Percentiles rank a stretch among this genome's conserved stretches.
phyloP scores from a whole-genome alignment of 2,329 filamentous ascomycete genomes.

The Phialophora tarda region DNA sequence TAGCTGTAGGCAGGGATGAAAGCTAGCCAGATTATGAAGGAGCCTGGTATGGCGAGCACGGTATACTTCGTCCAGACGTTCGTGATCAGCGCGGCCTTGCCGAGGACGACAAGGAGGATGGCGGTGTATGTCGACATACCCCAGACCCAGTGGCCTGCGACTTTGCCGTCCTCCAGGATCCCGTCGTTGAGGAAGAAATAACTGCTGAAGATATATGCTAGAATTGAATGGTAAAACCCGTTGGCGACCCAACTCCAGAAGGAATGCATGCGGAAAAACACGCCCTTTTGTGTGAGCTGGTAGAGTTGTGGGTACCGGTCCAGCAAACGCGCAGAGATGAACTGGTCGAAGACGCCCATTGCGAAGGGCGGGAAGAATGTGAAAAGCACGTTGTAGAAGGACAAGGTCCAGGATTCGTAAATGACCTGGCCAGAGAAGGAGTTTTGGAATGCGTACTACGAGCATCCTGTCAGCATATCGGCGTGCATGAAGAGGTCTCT shows the following conservation, averaged over 20 bases:
- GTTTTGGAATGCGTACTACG: constrained; percentile 93
- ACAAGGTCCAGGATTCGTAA: constrained; percentile 99
- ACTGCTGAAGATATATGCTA: constrained; percentile 85
- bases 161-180: constrained; percentile 76
- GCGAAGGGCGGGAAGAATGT: constrained; percentile 92
- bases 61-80: constrained; percentile 99
- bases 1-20: constrained; percentile 88
- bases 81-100: constrained; percentile 91
- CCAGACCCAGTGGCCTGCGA: constrained; percentile 97
- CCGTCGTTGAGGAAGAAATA: constrained; percentile 83
- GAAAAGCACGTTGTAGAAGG: constrained; percentile 99
- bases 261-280: constrained; percentile 90
- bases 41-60: constrained; percentile 91
- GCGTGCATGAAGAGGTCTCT: not conserved
- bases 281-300: constrained; percentile 86
- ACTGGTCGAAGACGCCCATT: constrained; percentile 96
- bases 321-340: constrained; percentile 88
- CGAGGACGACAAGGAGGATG: constrained; percentile 88
- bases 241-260: constrained; percentile 93
- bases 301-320: constrained; percentile 98
- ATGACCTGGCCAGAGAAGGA: constrained; percentile 97
- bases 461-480: constrained; percentile 24
- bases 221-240: constrained; percentile 91
- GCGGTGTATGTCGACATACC: constrained; percentile 93
- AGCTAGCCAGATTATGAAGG: constrained; percentile 86